Base-by-base conservation (phyloP, 2,329 filamentous ascomycete species). In the Teratosphaeria zuluensis region DNA sequence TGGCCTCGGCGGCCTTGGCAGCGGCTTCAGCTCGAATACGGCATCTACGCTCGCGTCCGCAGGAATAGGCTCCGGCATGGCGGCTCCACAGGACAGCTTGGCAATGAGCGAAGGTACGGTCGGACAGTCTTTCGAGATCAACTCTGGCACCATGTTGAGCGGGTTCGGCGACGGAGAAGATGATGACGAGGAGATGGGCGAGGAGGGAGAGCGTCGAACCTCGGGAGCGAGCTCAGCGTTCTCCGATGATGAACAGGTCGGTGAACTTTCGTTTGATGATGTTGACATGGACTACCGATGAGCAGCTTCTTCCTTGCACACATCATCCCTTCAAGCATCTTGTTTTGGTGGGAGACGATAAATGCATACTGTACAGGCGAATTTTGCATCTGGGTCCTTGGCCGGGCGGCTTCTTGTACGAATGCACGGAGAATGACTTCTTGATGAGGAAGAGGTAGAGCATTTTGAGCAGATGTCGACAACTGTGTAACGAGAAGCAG, bases 81-180 rank as follows among this genome's bases (percentile, higher is more conserved):
- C 70, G 24, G 52, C 28, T 31, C 54, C 54, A 32, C 63, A 69
- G 48, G 71, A 73, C 58, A 66, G 61, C 53, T 58, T 72, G 53
- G 70, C 71, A 1, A 58, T 72, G 61, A 64, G 64, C 35, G 71
- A 73, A 55, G 67, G 68, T 30, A 69, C 65, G 2, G 70, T 69
- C 5, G 69, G 68, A 9, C 66, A 69, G 56, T 63, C 62, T 21
- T 73, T 72, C 55, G 70, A 72, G 59, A 68, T 71, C 62, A 69
- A 70, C 59, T 63, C 63, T 35, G 70, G 69, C 28, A 67, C 64
- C 11, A 69, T 72, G 66, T 78, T 96, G 61, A 83, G 94, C 31
- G 92, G 92, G 56, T 97, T 97, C 75, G 92, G 90, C 70, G 95
- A 91, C 75, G 96, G 91, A 69, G 91, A 96, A 66, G 92, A 96